Evolutionary conservation across 768 basidiomycete genomes (phyloP).

Genomic region (Termitomyces sp.): DNA sequence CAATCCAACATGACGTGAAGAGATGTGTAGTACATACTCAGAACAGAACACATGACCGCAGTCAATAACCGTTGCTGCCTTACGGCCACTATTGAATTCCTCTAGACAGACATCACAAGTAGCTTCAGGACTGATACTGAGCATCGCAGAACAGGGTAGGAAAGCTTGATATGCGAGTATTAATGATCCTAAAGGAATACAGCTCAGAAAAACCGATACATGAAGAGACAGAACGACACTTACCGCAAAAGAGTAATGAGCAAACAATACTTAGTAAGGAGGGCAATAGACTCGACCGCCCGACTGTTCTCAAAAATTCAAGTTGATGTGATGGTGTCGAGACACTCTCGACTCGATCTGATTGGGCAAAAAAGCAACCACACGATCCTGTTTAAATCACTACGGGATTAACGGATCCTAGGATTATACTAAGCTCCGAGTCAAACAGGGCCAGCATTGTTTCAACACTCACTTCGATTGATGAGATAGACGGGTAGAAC

Average conservation of each 20-base stretch:
- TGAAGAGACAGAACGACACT: too few species aligned
- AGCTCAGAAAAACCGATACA: neutral
- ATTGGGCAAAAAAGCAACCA: neutral
- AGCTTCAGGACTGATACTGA: slow-evolving; percentile 61
- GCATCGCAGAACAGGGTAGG: slow-evolving; percentile 44
- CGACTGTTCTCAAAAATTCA: neutral
- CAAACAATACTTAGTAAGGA: neutral
- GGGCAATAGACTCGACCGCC: neutral
- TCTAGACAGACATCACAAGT: slow-evolving; percentile 78
- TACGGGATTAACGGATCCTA: slow-evolving; percentile 5
- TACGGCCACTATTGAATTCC: slow-evolving; percentile 46
- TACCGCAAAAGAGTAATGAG: neutral
- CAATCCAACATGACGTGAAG: slow-evolving; percentile 1
- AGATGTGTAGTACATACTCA: slow-evolving; percentile 26
- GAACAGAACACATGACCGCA: slow-evolving; percentile 76
- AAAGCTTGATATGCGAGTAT: slow-evolving; percentile 7
- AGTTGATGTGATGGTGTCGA: slow-evolving; percentile 1
- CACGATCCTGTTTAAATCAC: slow-evolving; percentile 2
- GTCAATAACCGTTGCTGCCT: slow-evolving; percentile 59
- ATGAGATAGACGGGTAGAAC: neutral
- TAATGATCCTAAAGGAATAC: slow-evolving; percentile 1
- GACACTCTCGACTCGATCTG: neutral
- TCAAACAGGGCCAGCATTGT: neutral
- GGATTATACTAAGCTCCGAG: neutral
- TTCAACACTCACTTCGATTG: slow-evolving; percentile 5